phyloP scores from a whole-genome alignment of 768 basidiomycete species.

The Pulveroboletus ravenelii region DNA sequence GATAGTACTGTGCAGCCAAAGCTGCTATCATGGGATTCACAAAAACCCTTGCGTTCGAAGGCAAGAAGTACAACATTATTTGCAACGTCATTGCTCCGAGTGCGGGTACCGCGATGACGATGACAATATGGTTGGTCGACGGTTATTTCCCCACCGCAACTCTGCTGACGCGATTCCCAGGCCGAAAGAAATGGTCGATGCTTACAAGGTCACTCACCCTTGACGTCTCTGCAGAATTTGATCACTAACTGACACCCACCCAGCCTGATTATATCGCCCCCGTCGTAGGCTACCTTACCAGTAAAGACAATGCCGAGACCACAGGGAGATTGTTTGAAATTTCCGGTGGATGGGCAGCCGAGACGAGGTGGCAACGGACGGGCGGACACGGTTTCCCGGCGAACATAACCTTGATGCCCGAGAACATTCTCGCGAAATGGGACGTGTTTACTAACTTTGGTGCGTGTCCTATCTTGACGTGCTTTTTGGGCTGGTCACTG shows the following conservation, averaged over 20 bases:
- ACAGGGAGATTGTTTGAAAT: slow-evolving; percentile 82
- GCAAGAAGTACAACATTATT: slow-evolving; percentile 84
- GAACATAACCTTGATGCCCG: slow-evolving; percentile 68
- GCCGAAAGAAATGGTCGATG: slow-evolving; percentile 83
- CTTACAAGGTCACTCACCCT: slow-evolving; percentile 61
- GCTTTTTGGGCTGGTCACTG: background rate
- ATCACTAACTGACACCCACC: background rate
- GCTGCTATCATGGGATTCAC: slow-evolving; percentile 88
- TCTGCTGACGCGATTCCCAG: slow-evolving; percentile 28
- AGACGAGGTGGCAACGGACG: slow-evolving; percentile 89
- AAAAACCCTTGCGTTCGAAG: slow-evolving; percentile 87
- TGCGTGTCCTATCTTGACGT: slow-evolving; percentile 32
- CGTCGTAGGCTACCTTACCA: slow-evolving; percentile 84
- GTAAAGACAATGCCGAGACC: slow-evolving; percentile 70
- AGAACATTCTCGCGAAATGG: slow-evolving; percentile 80
- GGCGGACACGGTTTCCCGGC: slow-evolving; percentile 87
- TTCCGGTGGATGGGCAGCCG: slow-evolving; percentile 86
- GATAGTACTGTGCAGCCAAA: slow-evolving; percentile 86
- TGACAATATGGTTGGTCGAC: slow-evolving; percentile 59
- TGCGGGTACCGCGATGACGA: slow-evolving; percentile 90
- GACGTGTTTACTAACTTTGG: slow-evolving; percentile 78
- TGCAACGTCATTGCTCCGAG: slow-evolving; percentile 85
- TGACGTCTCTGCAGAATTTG: background rate
- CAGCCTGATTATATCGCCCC: slow-evolving; percentile 92
- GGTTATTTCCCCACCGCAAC: background rate